These are phyloP conservation scores for Venturiaceae sp. DNA, from an alignment of 2,329 filamentous ascomycete genomes.

Conservation along the genomic window DNA sequence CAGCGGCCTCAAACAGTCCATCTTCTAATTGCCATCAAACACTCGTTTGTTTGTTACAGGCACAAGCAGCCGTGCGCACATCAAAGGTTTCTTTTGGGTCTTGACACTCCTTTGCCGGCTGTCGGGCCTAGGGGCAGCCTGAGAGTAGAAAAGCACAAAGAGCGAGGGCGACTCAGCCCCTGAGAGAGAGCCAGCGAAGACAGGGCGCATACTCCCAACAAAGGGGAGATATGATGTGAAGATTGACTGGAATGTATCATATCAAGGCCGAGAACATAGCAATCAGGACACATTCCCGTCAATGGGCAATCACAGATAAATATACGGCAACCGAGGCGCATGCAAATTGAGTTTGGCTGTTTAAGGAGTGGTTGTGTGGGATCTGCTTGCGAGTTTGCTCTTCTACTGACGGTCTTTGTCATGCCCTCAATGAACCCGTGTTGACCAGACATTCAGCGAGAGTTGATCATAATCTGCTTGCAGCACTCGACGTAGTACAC, in stretches of 20 bases:
- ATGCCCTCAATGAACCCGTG: no score
- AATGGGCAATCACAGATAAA: background rate
- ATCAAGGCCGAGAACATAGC: background rate
- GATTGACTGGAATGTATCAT: background rate
- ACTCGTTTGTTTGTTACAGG: background rate
- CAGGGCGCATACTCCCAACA: background rate
- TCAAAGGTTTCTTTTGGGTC: background rate
- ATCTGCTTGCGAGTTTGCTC: background rate
- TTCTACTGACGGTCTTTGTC: background rate
- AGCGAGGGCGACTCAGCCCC: background rate
- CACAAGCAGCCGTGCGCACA: background rate
- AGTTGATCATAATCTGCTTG: no score
- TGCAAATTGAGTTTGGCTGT: background rate
- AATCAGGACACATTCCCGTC: background rate
- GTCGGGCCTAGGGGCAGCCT: background rate
- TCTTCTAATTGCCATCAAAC: background rate
- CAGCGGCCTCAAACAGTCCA: background rate
- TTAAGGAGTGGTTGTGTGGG: background rate
- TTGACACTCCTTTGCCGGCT: background rate
- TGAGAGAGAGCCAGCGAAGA: background rate
- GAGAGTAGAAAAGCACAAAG: background rate
- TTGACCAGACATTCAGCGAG: no score
- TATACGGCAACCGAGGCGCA: background rate
- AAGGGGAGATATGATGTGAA: background rate
- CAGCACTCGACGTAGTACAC: no score